Evolutionary conservation across 2,329 filamentous ascomycete genomes (phyloP).

Genomic region (Ascochyta clinopodiicola): DNA sequence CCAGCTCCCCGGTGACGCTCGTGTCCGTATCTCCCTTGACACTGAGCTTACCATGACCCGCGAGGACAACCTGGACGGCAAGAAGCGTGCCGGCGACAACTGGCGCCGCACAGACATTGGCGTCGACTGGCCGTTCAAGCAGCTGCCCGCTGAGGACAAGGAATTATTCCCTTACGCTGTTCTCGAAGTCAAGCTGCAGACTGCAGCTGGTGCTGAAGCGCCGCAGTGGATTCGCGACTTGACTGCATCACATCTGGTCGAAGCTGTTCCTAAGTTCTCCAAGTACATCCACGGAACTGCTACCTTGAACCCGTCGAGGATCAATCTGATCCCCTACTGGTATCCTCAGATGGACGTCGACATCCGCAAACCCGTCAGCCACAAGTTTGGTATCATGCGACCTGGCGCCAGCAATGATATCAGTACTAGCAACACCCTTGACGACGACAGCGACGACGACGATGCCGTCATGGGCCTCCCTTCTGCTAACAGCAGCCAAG

Average conservation of each 20-base stretch:
- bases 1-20: conserved; percentile 92
- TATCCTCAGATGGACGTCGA: conserved; percentile 98
- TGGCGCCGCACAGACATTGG: conserved; percentile 98
- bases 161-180: conserved; percentile 95
- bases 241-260: conserved; percentile 90
- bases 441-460: conserved; percentile 74
- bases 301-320: conserved; percentile 82
- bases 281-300: conserved; percentile 98
- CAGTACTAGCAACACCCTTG: conserved; percentile 77
- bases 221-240: conserved; percentile 96
- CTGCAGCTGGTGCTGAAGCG: conserved; percentile 90
- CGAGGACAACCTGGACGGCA: conserved; percentile 92
- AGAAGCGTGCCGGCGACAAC: conserved; percentile 77
- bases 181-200: conserved; percentile 96
- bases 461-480: conserved; percentile 46
- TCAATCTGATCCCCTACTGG: conserved; percentile 94
- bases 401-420: conserved; percentile 76
- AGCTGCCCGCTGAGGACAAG: conserved; percentile 83
- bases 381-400: conserved; percentile 89
- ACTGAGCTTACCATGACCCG: conserved; percentile 94
- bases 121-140: conserved; percentile 91
- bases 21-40: conserved; percentile 95
- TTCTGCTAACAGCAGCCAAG: conserved; percentile 39
- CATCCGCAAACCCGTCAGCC: conserved; percentile 88
- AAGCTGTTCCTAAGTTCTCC: conserved; percentile 98